Base-by-base conservation (phyloP, 176 grass and related monocot genomes). In the Tillandsia leiboldiana region DNA sequence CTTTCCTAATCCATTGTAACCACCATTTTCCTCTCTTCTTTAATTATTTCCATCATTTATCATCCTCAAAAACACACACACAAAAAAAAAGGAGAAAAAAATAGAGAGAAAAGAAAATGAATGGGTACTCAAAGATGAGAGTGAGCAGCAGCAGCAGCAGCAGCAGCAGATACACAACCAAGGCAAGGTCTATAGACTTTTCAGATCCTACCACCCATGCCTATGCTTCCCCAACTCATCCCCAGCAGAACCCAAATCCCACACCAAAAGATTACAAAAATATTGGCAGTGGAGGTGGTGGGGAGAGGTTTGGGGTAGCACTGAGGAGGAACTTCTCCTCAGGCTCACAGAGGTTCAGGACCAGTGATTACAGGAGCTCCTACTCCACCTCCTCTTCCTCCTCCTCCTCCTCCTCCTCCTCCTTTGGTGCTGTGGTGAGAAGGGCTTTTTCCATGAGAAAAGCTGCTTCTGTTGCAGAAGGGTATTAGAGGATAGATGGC, bases 391-490 rank as follows among this genome's bases (percentile, higher is more conserved):
- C 33, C 29, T 33, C 29, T 4, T 63, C 64, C 2, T 49, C 65
- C 33, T 42, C 33, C 33, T 42, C 27, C 27, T 28, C 27, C 27
- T 28, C 33, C 33, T 42, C 33, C 33, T 64, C 64, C 2, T 49
- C 65, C 24, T 28, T 85, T 29, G 70, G 69, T 53, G 64, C 57
- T n/a, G 65, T 52, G 6, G 73, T 81, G 1, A 65, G 74, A 49
- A 15, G 83, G 70, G 83, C 78, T 33, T 81, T 86, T 78, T 86
- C 83, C 78, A 81, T 77, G 78, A 73, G 78, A 51, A 57, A 67
- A 63, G 14, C 78, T 13, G 77, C 78, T 78, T 73, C 69, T 51
- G 50, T 77, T 22, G 29, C 69, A 20, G 83, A 86, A 3, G 78
- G 78, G 11, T 81, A 86, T 76, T 73, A 73, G 73, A 65, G 83